phyloP scores from a whole-genome alignment of 2,329 filamentous ascomycete genomes.

The Venturia asperata region DNA sequence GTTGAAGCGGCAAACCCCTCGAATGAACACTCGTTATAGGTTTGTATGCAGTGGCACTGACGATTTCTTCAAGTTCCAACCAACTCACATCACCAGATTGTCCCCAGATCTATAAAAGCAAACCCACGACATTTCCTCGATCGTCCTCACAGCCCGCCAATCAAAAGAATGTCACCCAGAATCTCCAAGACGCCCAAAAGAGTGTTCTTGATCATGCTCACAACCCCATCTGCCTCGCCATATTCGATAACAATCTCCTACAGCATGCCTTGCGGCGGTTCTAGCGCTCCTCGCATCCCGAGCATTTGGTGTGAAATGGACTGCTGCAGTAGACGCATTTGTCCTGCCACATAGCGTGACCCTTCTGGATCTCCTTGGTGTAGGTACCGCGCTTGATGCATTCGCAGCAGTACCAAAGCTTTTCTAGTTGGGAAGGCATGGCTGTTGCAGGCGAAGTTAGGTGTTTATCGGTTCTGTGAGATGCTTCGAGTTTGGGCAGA shows the following conservation, averaged over 20 bases:
- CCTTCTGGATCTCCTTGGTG: neutral
- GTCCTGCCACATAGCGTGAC: neutral
- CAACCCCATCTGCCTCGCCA: neutral
- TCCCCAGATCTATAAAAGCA: neutral
- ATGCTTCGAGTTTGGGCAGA: neutral
- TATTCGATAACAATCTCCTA: too few species aligned
- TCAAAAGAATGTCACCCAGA: neutral
- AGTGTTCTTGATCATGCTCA: neutral
- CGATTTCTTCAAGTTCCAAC: too few species aligned
- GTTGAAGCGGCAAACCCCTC: too few species aligned
- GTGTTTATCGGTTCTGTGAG: neutral
- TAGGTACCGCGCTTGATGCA: constrained; percentile 2
- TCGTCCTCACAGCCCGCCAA: neutral
- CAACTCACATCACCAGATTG: too few species aligned
- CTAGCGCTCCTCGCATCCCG: neutral
- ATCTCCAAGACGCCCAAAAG: neutral
- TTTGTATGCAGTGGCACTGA: too few species aligned
- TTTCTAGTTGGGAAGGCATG: neutral
- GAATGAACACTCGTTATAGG: too few species aligned
- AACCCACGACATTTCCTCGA: neutral
- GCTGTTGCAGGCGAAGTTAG: neutral
- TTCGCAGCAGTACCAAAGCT: constrained; percentile 7
- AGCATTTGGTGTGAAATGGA: neutral
- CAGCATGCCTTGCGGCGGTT: too few species aligned
- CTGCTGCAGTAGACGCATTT: neutral